Evolutionary conservation across 1,284 basidiomycete species (phyloP).

Genomic region (Kalmanozyma brasiliensis): DNA sequence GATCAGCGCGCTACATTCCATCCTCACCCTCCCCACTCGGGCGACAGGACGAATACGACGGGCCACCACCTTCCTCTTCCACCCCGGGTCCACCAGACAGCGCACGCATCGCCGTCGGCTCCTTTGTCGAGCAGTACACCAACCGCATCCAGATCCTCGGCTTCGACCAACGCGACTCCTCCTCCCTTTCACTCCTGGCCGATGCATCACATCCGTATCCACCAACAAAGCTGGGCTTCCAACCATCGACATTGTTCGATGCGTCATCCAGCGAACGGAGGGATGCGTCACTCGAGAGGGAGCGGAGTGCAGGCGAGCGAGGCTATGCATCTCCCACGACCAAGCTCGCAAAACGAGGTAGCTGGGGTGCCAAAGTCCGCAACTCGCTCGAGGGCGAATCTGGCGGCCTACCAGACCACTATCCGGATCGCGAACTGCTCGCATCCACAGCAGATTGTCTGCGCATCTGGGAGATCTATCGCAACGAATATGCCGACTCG

Average conservation of each 20-base stretch:
- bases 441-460: constrained; percentile 66
- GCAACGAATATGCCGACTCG: constrained; percentile 48
- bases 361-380: constrained; percentile 51
- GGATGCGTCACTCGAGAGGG: constrained; percentile 34
- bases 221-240: constrained; percentile 64
- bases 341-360: constrained; percentile 52
- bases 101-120: constrained; percentile 62
- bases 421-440: constrained; percentile 63
- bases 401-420: constrained; percentile 39
- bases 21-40: constrained; percentile 48
- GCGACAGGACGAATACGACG: constrained; percentile 33
- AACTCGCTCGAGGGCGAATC: constrained; percentile 16
- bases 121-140: constrained; percentile 64
- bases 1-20: constrained; percentile 40
- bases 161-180: constrained; percentile 41
- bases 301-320: constrained; percentile 33
- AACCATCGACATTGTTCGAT: constrained; percentile 59
- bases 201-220: constrained; percentile 66
- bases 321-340: constrained; percentile 51
- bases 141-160: constrained; percentile 67
- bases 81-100: constrained; percentile 46
- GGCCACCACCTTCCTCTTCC: constrained; percentile 19
- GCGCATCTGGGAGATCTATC: constrained; percentile 64
- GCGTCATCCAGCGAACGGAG: constrained; percentile 39
- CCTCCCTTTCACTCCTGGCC: constrained; percentile 54